A percentile compares a stretch with the other conserved stretches of the same genome.
phyloP scores from a whole-genome alignment of 2,329 filamentous ascomycete species.

The Botryotinia convoluta region DNA sequence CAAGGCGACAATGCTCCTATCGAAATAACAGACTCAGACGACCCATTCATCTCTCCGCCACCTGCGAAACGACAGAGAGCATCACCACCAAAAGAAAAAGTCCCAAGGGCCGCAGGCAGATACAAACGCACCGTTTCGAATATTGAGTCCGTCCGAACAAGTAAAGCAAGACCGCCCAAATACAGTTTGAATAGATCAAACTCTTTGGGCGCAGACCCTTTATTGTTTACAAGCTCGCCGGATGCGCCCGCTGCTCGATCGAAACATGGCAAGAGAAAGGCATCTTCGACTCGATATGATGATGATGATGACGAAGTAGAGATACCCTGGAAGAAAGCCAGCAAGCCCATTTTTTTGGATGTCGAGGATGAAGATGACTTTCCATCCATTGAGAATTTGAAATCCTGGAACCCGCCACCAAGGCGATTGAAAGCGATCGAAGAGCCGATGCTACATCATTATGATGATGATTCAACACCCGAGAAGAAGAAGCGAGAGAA shows the following conservation, averaged over 20 bases:
- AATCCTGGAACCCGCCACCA: neutral
- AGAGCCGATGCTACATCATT: neutral
- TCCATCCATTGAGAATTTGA: slow-evolving; percentile 1
- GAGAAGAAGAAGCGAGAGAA: slow-evolving; percentile 1
- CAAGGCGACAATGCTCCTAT: neutral
- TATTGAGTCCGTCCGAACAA: slow-evolving; percentile 39
- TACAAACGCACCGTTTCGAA: slow-evolving; percentile 37
- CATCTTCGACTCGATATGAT: neutral
- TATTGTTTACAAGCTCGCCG: slow-evolving; percentile 37
- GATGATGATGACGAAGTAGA: neutral
- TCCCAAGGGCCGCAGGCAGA: slow-evolving; percentile 18
- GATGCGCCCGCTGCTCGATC: slow-evolving; percentile 28
- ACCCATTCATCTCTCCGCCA: slow-evolving; percentile 28
- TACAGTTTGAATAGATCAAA: slow-evolving; percentile 39
- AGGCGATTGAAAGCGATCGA: neutral
- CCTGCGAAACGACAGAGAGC: slow-evolving; percentile 12
- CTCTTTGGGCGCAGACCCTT: slow-evolving; percentile 32
- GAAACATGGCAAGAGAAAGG: slow-evolving; percentile 25
- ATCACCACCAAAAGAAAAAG: slow-evolving; percentile 1
- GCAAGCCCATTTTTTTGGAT: neutral
- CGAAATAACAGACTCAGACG: slow-evolving; percentile 37
- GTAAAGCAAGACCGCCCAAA: slow-evolving; percentile 8
- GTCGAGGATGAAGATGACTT: slow-evolving; percentile 22
- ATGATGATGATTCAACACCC: neutral
- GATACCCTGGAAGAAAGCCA: neutral